Percentiles rank a stretch among this genome's conserved stretches.
phyloP scores from a whole-genome alignment of 164 flowering plant genomes.

The Vitis riparia region DNA sequence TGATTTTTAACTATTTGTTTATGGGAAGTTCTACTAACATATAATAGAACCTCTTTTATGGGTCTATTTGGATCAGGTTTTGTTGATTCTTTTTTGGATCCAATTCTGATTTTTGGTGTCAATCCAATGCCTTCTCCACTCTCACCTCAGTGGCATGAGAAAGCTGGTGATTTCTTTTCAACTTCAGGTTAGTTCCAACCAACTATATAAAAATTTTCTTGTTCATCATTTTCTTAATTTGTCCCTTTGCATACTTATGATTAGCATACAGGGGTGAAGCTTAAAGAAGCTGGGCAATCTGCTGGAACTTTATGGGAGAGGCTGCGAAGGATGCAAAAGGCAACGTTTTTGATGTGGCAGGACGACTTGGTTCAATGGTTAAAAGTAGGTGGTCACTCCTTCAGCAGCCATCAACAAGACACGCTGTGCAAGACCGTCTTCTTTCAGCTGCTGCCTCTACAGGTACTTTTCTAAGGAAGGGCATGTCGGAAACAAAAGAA shows the following conservation, averaged over 20 bases:
- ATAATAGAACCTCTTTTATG: too few species aligned
- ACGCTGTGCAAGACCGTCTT: conserved; percentile 77
- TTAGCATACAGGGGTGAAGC: conserved; percentile 58
- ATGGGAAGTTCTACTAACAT: too few species aligned
- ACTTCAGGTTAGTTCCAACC: conserved; percentile 55
- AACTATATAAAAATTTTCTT: background rate
- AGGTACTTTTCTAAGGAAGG: conserved; percentile 64
- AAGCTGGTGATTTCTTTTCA: conserved; percentile 74
- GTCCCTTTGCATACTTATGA: background rate
- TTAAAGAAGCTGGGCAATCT: conserved; percentile 77
- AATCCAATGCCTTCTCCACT: conserved; percentile 55
- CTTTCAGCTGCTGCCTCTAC: conserved; percentile 84
- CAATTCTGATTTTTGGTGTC: too few species aligned
- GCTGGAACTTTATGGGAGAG: conserved; percentile 74
- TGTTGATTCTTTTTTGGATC: too few species aligned
- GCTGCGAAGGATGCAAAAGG: conserved; percentile 84
- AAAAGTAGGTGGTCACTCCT: conserved; percentile 78
- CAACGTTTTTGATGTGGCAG: conserved; percentile 76
- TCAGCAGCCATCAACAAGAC: conserved; percentile 75
- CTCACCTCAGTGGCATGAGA: conserved; percentile 84
- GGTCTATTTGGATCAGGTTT: too few species aligned
- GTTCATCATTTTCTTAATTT: background rate
- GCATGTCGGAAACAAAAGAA: conserved; percentile 81
- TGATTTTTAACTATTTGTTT: too few species aligned
- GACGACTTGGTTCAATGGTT: conserved; percentile 65